phyloP scores from a whole-genome alignment of 2,329 filamentous ascomycete genomes.

The Penicillium sp. region DNA sequence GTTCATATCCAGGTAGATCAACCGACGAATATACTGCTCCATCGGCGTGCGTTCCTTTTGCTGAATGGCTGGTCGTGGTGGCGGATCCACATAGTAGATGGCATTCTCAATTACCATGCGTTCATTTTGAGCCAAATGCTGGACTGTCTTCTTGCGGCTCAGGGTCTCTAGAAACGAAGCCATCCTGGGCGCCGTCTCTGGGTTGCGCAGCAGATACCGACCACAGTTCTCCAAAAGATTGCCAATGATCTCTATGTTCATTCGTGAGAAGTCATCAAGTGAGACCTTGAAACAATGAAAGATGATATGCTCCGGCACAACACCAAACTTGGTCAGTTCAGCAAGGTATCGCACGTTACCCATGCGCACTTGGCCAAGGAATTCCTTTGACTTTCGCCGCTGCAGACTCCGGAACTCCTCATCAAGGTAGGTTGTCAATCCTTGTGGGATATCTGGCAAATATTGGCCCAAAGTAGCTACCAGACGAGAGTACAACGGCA shows the following conservation, averaged over 20 bases:
- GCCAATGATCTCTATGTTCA: constrained; percentile 99
- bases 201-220: constrained; percentile 86
- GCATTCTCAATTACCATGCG: constrained; percentile 98
- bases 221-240: constrained; percentile 96
- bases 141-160: constrained; percentile 91
- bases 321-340: constrained; percentile 95
- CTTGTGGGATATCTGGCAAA: constrained; percentile 91
- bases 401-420: constrained; percentile 96
- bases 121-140: constrained; percentile 93
- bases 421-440: constrained; percentile 87
- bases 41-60: constrained; percentile 95
- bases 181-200: constrained; percentile 93
- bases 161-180: constrained; percentile 89
- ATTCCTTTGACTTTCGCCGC: constrained; percentile 95
- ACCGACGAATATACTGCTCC: constrained; percentile 87
- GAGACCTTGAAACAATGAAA: constrained; percentile 99
- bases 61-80: constrained; percentile 87
- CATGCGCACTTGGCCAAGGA: constrained; percentile 88
- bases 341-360: constrained; percentile 97
- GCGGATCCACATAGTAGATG: constrained; percentile 95
- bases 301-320: constrained; percentile 96
- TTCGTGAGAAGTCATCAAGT: constrained; percentile 93
- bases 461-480: constrained; percentile 92
- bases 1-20: constrained; percentile 90
- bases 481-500: constrained; percentile 88